Conservation (phyloP, 2,329 filamentous ascomycete genomes). For the Cordyceps pruinosa region DNA sequence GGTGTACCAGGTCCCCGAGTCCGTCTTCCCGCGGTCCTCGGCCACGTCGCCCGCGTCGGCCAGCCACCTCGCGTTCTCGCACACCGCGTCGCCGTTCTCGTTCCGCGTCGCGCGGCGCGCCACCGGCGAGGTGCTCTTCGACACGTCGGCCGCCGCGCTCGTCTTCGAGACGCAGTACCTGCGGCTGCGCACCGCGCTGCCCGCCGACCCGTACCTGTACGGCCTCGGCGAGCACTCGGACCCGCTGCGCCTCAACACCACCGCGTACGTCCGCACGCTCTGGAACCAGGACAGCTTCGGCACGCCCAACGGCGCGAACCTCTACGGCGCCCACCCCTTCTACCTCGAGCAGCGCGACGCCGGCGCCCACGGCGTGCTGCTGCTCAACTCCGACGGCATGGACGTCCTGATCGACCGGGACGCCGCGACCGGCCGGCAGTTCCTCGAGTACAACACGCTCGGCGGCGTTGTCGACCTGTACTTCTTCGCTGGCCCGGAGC, state of each 20-base stretch:
- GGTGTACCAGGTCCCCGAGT: slow-evolving; percentile 64
- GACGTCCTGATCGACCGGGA: slow-evolving; percentile 64
- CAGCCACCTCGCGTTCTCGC: slow-evolving; percentile 44
- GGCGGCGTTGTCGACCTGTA: slow-evolving; percentile 78
- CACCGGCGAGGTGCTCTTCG: slow-evolving; percentile 47
- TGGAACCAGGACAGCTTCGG: slow-evolving; percentile 64
- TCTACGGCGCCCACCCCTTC: slow-evolving; percentile 72
- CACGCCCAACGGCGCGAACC: slow-evolving; percentile 55
- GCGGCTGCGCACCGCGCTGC: slow-evolving; percentile 59
- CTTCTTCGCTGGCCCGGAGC: slow-evolving; percentile 67
- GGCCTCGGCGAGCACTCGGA: slow-evolving; percentile 71
- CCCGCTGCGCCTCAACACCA: slow-evolving; percentile 56
- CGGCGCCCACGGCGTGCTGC: slow-evolving; percentile 65
- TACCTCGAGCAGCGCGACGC: slow-evolving; percentile 54
- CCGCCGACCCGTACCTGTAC: slow-evolving; percentile 61
- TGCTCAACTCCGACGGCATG: slow-evolving; percentile 72
- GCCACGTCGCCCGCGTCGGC: slow-evolving; percentile 58
- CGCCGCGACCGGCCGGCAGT: slow-evolving; percentile 44
- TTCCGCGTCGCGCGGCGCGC: slow-evolving; percentile 45
- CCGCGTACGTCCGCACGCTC: slow-evolving; percentile 52
- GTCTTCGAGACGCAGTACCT: slow-evolving; percentile 71
- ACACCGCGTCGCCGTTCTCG: slow-evolving; percentile 48
- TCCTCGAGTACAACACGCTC: slow-evolving; percentile 75
- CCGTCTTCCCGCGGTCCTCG: slow-evolving; percentile 50
- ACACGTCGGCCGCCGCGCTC: slow-evolving; percentile 56